Percentiles rank a stretch among this genome's conserved stretches.
phyloP scores from a whole-genome alignment of 192 early-diverging fungal genomes.

The Gigaspora rosea region DNA sequence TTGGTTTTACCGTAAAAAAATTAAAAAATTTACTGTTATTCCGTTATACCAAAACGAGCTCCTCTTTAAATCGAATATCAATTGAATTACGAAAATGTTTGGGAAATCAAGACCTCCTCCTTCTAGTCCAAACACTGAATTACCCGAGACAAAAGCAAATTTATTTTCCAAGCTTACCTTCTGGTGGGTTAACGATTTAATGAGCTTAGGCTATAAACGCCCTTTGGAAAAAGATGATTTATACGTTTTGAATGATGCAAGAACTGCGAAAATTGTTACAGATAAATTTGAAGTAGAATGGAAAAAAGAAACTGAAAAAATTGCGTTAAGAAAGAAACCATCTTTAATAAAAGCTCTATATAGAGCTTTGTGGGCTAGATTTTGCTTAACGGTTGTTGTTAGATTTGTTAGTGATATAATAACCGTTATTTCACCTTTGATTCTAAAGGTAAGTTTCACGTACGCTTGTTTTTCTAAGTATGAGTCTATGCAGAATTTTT shows the following conservation, averaged over 20 bases:
- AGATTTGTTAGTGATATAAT: constrained; percentile 44
- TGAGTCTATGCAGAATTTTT: too few species aligned
- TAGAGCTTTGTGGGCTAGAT: constrained; percentile 39
- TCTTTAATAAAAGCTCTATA: constrained; percentile 47
- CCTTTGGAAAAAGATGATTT: constrained; percentile 66
- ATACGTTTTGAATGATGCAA: constrained; percentile 44
- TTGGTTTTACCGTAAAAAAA: too few species aligned
- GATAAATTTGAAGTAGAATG: constrained; percentile 38
- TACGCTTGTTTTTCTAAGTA: not conserved
- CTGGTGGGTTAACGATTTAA: constrained; percentile 62
- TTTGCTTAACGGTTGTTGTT: constrained; percentile 44
- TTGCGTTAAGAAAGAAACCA: constrained; percentile 36
- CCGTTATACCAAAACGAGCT: too few species aligned
- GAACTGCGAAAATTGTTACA: constrained; percentile 36
- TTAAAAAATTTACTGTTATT: too few species aligned
- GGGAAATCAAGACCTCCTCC: not conserved
- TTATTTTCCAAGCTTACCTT: constrained; percentile 62
- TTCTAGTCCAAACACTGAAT: not conserved
- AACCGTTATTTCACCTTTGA: constrained; percentile 34
- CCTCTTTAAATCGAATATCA: too few species aligned
- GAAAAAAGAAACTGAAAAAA: constrained; percentile 23
- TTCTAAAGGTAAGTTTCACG: constrained; percentile 29
- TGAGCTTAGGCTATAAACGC: constrained; percentile 65
- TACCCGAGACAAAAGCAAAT: constrained; percentile 58
- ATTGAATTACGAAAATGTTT: too few species aligned